phyloP scores from a whole-genome alignment of 441 rosid species.

The Syzygium syzygioides region DNA sequence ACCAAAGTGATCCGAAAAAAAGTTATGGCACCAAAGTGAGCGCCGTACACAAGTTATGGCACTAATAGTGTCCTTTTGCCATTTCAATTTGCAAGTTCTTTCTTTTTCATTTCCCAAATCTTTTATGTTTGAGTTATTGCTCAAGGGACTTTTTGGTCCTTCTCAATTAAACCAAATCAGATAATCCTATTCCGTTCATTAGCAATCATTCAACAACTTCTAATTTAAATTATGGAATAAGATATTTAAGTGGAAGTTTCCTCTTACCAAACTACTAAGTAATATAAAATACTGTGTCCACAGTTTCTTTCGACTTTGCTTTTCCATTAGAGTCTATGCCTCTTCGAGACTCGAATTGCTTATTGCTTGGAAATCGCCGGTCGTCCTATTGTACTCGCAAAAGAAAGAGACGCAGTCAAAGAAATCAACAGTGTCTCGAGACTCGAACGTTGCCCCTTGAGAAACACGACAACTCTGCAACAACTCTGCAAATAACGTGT shows the following conservation, averaged over 20 bases:
- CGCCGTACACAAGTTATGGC: no score
- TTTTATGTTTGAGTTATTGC: background rate
- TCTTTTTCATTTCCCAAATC: no score
- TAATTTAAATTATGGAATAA: background rate
- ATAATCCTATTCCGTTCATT: no score
- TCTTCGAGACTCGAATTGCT: background rate
- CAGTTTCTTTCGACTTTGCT: background rate
- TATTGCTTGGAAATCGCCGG: background rate
- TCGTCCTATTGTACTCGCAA: background rate
- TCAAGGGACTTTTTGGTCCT: background rate
- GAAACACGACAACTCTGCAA: background rate
- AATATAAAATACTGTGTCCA: background rate
- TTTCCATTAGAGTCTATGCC: background rate
- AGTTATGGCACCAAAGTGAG: no score
- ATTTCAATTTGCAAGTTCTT: no score
- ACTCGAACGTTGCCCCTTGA: background rate
- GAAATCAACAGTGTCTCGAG: background rate
- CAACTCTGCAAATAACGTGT: no score
- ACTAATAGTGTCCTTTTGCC: no score
- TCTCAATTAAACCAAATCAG: no score
- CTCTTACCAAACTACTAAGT: background rate
- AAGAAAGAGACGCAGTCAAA: background rate
- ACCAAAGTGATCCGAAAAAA: no score
- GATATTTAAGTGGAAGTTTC: background rate
- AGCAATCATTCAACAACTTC: background rate